Evolutionary conservation across 768 basidiomycete species (phyloP).

Genomic region (Podaxis sp.): DNA sequence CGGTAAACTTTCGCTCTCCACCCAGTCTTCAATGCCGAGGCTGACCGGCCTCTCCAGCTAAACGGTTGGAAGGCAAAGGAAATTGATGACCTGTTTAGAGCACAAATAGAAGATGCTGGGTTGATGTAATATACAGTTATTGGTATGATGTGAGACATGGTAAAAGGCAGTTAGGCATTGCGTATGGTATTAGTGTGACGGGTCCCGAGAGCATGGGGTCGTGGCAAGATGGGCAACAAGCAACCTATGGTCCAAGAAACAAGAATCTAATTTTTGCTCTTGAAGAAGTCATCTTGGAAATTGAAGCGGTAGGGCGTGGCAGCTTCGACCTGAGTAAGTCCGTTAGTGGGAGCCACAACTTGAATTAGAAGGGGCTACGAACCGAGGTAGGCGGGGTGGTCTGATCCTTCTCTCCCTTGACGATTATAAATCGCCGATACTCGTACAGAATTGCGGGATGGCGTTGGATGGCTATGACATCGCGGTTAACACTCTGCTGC

Average conservation of each 20-base stretch:
- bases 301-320: slow-evolving; percentile 38
- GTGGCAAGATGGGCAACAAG: too few species aligned
- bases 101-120: neutral
- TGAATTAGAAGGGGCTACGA: slow-evolving; percentile 21
- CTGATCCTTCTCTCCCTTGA: slow-evolving; percentile 35
- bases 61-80: neutral
- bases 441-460: slow-evolving; percentile 60
- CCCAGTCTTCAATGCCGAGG: neutral
- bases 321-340: slow-evolving; percentile 53
- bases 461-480: slow-evolving; percentile 49
- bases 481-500: slow-evolving; percentile 41
- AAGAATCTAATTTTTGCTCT: neutral
- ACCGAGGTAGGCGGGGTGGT: slow-evolving; percentile 38
- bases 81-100: neutral
- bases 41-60: neutral
- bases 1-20: slow-evolving; percentile 17
- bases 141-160: neutral
- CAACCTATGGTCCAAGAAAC: neutral
- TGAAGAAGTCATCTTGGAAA: slow-evolving; percentile 48
- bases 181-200: neutral
- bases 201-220: neutral
- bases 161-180: neutral
- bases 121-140: neutral
- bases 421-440: slow-evolving; percentile 63
- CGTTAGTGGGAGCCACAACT: neutral